Percentiles rank a stretch among this genome's conserved stretches.
Evolutionary conservation across 2,329 filamentous ascomycete genomes (phyloP).

Genomic region (Proliferodiscus dingleyae): DNA sequence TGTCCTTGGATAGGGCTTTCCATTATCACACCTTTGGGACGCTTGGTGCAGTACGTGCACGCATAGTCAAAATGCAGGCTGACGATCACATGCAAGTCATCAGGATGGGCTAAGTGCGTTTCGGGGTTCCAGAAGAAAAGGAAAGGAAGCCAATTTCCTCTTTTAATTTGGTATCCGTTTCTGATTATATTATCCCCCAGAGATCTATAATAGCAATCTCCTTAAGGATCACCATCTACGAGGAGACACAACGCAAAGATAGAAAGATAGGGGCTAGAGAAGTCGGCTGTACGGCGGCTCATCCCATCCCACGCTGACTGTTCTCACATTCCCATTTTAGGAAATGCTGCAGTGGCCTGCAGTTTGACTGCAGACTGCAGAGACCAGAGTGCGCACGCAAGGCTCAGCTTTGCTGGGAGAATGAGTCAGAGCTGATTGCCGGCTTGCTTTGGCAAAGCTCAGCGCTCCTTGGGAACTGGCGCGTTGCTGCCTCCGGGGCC

Average conservation of each 20-base stretch:
- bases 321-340: not conserved
- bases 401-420: not conserved
- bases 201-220: no score
- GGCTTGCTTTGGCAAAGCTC: not conserved
- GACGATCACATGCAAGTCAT: conserved; percentile 22
- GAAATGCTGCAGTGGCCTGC: not conserved
- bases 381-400: no score
- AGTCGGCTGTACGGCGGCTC: no score
- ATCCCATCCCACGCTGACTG: no score
- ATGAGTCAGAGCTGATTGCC: not conserved
- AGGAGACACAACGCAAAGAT: no score
- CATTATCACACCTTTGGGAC: not conserved
- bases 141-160: conserved; percentile 6
- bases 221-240: no score
- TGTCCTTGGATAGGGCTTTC: no score
- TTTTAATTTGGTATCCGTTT: not conserved
- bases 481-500: no score
- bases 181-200: not conserved
- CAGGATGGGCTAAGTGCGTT: not conserved
- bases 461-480: not conserved
- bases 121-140: conserved; percentile 6
- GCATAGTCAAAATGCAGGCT: conserved; percentile 4
- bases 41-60: not conserved
- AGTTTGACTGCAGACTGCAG: not conserved
- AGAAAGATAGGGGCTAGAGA: no score